Evolutionary conservation across 352 stramenopile species (phyloP).

Genomic region (Pseudoperonospora humuli): DNA sequence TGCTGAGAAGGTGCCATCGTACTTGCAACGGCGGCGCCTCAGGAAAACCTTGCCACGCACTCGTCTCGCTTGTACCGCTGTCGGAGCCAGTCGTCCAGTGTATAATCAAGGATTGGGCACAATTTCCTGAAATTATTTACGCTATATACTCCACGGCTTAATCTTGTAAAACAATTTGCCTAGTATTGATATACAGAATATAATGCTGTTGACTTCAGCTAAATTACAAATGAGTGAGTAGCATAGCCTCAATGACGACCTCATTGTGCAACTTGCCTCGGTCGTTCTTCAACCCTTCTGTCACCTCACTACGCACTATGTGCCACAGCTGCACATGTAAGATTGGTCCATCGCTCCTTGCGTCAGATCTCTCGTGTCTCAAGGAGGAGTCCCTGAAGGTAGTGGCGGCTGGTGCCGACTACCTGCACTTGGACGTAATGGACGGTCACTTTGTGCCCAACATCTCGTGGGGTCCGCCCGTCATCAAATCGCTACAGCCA

Average conservation of each 20-base stretch:
- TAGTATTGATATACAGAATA: background rate
- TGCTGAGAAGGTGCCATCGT: slow-evolving; percentile 44
- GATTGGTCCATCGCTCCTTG: slow-evolving; percentile 92
- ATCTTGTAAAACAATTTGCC: too few species aligned
- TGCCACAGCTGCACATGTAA: slow-evolving; percentile 76
- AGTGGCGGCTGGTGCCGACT: slow-evolving; percentile 88
- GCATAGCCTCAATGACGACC: slow-evolving; percentile 14
- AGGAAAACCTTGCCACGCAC: background rate
- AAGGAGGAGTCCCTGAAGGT: slow-evolving; percentile 88
- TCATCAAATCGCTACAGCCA: slow-evolving; percentile 90
- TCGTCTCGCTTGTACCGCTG: slow-evolving; percentile 7
- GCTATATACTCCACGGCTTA: too few species aligned
- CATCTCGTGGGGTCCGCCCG: slow-evolving; percentile 93
- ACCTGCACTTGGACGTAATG: slow-evolving; percentile 98
- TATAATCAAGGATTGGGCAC: too few species aligned
- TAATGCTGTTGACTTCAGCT: background rate
- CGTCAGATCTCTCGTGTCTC: slow-evolving; percentile 91
- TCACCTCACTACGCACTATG: slow-evolving; percentile 31
- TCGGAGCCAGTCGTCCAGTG: slow-evolving; percentile 21
- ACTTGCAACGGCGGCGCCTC: slow-evolving; percentile 1
- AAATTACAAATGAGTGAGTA: slow-evolving; percentile 5
- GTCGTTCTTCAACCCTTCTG: slow-evolving; percentile 1
- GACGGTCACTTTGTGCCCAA: slow-evolving; percentile 98
- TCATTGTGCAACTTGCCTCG: slow-evolving; percentile 2
- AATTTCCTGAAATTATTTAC: too few species aligned